Percentiles rank a stretch among this genome's conserved stretches.
Evolutionary conservation across 2,329 filamentous ascomycete genomes (phyloP).

Genomic region (Fusarium pseudonygamai): DNA sequence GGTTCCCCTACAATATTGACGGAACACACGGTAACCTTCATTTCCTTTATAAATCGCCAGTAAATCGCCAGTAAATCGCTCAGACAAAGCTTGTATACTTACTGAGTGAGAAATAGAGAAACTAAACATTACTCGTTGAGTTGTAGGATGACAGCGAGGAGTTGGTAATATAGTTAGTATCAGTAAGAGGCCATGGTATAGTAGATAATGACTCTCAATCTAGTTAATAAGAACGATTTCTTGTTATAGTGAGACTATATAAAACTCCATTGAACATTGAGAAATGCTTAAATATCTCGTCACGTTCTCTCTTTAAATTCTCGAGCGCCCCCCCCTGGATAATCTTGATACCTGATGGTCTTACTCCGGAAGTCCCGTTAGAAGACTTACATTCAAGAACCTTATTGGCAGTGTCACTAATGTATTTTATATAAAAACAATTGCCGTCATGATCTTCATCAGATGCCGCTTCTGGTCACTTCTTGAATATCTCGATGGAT

Average conservation of each 20-base stretch:
- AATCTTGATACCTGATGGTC: neutral
- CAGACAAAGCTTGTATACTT: neutral
- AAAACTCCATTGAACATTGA: neutral
- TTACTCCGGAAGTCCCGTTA: conserved; percentile 40
- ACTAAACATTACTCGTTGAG: neutral
- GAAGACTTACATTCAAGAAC: conserved; percentile 36
- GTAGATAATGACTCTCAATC: neutral
- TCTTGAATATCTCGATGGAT: neutral
- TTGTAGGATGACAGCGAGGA: neutral
- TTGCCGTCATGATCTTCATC: conserved; percentile 43
- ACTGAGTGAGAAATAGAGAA: neutral
- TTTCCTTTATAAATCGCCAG: neutral
- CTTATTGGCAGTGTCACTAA: conserved; percentile 47
- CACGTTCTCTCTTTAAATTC: neutral
- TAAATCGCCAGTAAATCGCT: neutral
- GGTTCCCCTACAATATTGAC: neutral
- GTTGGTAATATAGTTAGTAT: neutral
- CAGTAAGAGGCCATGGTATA: neutral
- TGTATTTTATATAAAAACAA: conserved; percentile 45
- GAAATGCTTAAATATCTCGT: neutral
- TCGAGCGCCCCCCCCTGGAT: neutral
- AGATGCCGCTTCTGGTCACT: neutral
- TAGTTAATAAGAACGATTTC: neutral
- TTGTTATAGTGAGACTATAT: neutral
- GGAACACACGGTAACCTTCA: neutral